A percentile compares a stretch with the other conserved stretches of the same genome.
Conservation (phyloP, 768 basidiomycete species). For the Cystofilobasidium ferigula region DNA sequence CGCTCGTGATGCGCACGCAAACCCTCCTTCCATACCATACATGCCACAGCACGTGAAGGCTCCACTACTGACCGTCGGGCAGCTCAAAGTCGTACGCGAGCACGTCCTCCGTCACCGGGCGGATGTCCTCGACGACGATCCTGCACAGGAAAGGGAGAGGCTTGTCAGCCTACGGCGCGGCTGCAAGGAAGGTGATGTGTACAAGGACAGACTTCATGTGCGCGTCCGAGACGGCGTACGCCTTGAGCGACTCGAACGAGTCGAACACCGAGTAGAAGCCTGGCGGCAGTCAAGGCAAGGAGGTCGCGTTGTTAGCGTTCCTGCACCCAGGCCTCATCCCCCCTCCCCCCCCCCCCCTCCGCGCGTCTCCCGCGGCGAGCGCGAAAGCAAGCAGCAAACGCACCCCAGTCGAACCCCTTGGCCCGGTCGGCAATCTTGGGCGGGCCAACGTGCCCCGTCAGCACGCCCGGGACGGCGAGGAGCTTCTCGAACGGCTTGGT, state of each 20-base stretch:
- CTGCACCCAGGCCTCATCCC: too few species aligned
- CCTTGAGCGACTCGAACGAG: conserved; percentile 30
- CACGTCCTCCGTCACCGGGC: conserved; percentile 29
- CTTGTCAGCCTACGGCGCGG: too few species aligned
- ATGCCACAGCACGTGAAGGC: too few species aligned
- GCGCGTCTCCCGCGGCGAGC: too few species aligned
- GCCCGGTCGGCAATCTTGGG: conserved; percentile 32
- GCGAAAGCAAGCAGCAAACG: too few species aligned
- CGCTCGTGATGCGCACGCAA: too few species aligned
- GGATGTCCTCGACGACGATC: conserved; percentile 19
- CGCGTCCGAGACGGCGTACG: conserved; percentile 36
- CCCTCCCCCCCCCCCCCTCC: too few species aligned
- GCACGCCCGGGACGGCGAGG: conserved; percentile 17
- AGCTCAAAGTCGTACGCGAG: conserved; percentile 38
- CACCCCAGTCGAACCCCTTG: conserved; percentile 37
- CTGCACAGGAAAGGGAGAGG: background rate
- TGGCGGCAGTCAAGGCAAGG: conserved; percentile 5
- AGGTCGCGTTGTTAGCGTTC: too few species aligned
- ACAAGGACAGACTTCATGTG: conserved; percentile 32
- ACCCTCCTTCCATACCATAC: too few species aligned
- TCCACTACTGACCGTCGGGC: too few species aligned
- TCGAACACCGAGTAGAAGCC: conserved; percentile 37
- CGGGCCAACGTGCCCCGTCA: conserved; percentile 5
- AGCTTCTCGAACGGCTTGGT: conserved; percentile 19
- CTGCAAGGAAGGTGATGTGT: background rate